Base-by-base conservation (phyloP, 306 rosid species). In the Sesbania bispinosa region DNA sequence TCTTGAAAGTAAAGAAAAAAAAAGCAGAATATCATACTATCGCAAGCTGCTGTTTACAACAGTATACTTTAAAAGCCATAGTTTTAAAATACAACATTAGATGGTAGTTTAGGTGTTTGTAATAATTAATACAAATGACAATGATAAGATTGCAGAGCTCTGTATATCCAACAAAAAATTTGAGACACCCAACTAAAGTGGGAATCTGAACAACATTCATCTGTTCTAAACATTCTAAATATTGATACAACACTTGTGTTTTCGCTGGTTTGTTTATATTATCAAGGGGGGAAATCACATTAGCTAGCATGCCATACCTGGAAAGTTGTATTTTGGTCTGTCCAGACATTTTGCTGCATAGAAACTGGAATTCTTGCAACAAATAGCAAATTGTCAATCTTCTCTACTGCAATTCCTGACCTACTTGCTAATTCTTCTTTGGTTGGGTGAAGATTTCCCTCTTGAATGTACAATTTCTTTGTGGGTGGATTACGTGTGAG, bases 271-370 rank as follows among this genome's bases (percentile, higher is more conserved):
- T 9, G 19, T 10, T 18, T 0, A 38, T 16, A 68, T 8, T 41
- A 62, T 67, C 41, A 66, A 26, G 71, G 39, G 16, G n/a, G 23
- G 33, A 23, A 78, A 79, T 57, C 27, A 36, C 21, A 48, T 69
- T 43, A 75, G 73, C 13, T 35, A 47, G 60, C 35, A 50, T 60
- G 42, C 52, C 77, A 55, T 87, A 94, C 98, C 96, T 90, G 97
- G 73, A 78, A 94, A 69, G 97, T 90, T 60, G 92, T 89, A 60
- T 80, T 80, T 50, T 91, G 92, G 79, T 88, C 97, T 38, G 96
- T 55, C 94, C 96, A 87, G 23, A 90, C 95, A 19, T 87, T 77
- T 86, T 88, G 89, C 76, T 94, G 97, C 89, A 94, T 78, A 19
- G 98, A 94, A 70, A 85, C 75, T 20, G 98, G 96, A 74, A 59